Evolutionary conservation across 768 basidiomycete genomes (phyloP).

Genomic region (Suillus luteus): DNA sequence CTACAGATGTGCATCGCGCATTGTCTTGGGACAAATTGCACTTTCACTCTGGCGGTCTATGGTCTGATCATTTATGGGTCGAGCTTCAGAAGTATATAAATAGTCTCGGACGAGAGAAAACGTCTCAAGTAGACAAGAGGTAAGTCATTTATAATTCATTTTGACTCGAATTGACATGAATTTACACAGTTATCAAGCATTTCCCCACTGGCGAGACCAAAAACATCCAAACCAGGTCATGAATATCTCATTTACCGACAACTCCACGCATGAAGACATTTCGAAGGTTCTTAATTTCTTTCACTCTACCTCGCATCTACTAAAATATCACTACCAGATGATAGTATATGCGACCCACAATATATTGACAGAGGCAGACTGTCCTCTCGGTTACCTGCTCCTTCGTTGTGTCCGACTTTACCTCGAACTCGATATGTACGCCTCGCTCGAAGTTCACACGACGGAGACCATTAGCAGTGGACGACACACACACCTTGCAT

Average conservation of each 20-base stretch:
- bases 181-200: not conserved
- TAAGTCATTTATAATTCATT: conserved; percentile 13
- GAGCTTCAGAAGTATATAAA: conserved; percentile 26
- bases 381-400: not conserved
- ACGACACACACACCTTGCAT: not conserved
- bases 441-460: not conserved
- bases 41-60: conserved; percentile 21
- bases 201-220: not conserved
- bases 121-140: conserved; percentile 15
- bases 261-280: too few species aligned
- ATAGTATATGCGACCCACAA: not conserved
- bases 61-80: not conserved
- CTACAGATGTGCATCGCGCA: conserved; percentile 36
- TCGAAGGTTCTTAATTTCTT: not conserved
- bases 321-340: not conserved
- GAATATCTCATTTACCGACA: too few species aligned
- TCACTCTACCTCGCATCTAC: not conserved
- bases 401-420: not conserved
- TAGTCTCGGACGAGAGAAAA: conserved; percentile 10
- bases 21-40: conserved; percentile 45
- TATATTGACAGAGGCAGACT: not conserved
- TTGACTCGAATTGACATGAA: not conserved
- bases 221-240: too few species aligned
- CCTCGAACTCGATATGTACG: not conserved
- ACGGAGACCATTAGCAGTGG: not conserved